These are phyloP conservation scores for Calonectria ilicicola DNA, from an alignment of 2,329 filamentous ascomycete species.

Conservation along the genomic window DNA sequence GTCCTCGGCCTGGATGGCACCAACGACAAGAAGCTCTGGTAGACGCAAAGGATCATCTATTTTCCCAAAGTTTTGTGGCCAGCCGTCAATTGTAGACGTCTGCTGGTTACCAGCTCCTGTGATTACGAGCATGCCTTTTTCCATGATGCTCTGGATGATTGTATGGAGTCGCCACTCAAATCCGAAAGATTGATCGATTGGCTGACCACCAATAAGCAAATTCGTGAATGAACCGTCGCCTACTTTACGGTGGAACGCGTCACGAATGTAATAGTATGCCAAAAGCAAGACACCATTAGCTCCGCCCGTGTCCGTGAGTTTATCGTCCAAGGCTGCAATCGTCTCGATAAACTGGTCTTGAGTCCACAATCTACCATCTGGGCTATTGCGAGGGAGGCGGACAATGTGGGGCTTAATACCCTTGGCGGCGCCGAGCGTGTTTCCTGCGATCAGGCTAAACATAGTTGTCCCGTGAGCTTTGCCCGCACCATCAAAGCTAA, in stretches of 20 bases:
- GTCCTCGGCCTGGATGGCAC: background rate
- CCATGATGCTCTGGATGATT: background rate
- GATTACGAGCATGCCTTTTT: background rate
- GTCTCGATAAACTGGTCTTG: constrained; percentile 5
- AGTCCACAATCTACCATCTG: background rate
- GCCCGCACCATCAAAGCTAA: too few relatives aligned
- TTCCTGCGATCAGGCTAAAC: background rate
- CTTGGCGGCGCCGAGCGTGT: constrained; percentile 2
- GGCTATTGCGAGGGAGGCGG: background rate
- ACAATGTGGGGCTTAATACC: background rate
- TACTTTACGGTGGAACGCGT: background rate
- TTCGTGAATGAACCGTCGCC: background rate
- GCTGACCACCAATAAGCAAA: too few relatives aligned
- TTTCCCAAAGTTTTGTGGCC: background rate
- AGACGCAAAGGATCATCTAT: background rate
- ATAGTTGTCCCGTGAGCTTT: constrained; percentile 1
- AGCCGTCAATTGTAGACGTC: background rate
- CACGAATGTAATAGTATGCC: background rate
- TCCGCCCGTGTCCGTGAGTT: background rate
- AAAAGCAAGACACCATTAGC: background rate
- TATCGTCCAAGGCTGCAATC: background rate
- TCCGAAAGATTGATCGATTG: background rate
- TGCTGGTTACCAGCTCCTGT: background rate
- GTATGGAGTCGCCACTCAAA: background rate
- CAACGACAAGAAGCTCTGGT: background rate